Base-by-base conservation (phyloP, 495 filamentous ascomycete species). In the Pyrenopolyporus hunteri region DNA sequence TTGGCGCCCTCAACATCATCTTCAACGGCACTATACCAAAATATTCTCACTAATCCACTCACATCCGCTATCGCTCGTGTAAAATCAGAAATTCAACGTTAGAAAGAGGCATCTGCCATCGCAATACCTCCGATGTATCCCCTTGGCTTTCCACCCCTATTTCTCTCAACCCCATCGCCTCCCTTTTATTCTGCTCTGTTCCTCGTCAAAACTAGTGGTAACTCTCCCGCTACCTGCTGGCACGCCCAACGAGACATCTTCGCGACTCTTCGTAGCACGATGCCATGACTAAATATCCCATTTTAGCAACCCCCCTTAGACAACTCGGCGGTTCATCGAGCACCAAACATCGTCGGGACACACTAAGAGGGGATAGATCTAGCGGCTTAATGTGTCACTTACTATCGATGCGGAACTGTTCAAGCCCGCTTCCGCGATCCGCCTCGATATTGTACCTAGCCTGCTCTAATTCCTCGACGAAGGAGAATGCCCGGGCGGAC, bases 391-490 rank as follows among this genome's bases (percentile, higher is more conserved):
- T 6, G 1, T 23, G 16, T 13, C 10, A 42, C 43, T 25, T 28
- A 49, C 54, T 46, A 25, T 63, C 59, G 13, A 63, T 52, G 13
- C 59, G 59, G 32, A 63, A 63, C 2, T 39, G 32, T 0, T 52
- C 46, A 0, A 63, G 39, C 0, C 37, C 33, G 9, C 3, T 6
- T 26, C 11, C 32, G 1, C 10, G 13, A 29, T 64, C 53, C n/a
- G 14, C 44, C 28, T 53, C 35, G 14, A 64, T 58, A 0, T 37
- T 48, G 1, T 26, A 17, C n/a, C 20, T 57, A 13, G 39, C 14
- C 11, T 5, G 2, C 11, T 33, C 28, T 10, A 64, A 35, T 11
- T 58, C 16, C 16, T 7, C 17, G 1, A 10, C 6, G 10, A 6
- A 29, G 8, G 20, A 14, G 10, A 53, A 23, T 8, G 26, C 14